Conservation (phyloP, 2,329 filamentous ascomycete species). For the Blastomyces emzantsi region DNA sequence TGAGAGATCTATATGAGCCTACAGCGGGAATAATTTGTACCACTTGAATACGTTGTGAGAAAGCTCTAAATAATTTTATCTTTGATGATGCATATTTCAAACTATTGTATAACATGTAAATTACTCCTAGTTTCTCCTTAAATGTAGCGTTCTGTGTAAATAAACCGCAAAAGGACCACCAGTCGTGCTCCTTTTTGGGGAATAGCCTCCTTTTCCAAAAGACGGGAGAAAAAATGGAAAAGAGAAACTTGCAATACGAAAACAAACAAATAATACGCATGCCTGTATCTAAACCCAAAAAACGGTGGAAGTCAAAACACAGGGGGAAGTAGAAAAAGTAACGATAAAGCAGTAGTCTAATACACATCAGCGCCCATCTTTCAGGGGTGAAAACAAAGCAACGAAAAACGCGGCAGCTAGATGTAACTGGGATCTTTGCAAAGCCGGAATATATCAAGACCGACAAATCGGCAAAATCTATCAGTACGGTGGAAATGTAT, state of each 20-base stretch:
- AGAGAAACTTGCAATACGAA: not conserved
- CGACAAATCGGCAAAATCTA: not conserved
- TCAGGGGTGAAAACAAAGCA: not conserved
- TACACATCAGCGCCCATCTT: not conserved
- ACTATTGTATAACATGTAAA: not conserved
- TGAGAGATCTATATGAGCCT: not conserved
- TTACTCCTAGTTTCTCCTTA: not conserved
- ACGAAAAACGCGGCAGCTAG: not conserved
- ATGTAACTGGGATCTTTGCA: not conserved
- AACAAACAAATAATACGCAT: not conserved
- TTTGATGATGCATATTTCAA: not conserved
- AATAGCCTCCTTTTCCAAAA: too few species aligned
- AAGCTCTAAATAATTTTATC: not conserved
- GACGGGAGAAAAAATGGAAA: not conserved
- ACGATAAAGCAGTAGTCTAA: not conserved
- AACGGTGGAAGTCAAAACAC: not conserved
- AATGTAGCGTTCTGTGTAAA: not conserved
- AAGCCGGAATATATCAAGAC: not conserved
- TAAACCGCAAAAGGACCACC: not conserved
- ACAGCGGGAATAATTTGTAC: not conserved
- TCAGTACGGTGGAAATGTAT: not conserved
- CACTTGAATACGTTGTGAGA: not conserved
- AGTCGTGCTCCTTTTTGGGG: too few species aligned
- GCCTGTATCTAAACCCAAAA: not conserved
- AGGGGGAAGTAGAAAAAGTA: not conserved